Conservation (phyloP, 768 basidiomycete species). For the Boletales sp. region DNA sequence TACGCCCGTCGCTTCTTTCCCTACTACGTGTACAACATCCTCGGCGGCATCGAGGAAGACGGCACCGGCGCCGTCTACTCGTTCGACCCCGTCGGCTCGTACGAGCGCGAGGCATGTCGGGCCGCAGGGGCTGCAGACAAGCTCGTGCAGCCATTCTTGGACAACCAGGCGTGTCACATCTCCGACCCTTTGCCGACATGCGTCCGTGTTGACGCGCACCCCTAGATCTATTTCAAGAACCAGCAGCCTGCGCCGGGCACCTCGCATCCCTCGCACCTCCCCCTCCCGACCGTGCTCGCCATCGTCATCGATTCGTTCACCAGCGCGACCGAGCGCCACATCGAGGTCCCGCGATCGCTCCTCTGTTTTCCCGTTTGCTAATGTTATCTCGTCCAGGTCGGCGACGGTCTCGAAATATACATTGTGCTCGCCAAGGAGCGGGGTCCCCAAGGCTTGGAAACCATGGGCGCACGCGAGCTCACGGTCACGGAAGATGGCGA, state of each 20-base stretch:
- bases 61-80: slow-evolving; percentile 98
- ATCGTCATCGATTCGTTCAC: slow-evolving; percentile 97
- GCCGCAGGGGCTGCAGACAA: slow-evolving; percentile 95
- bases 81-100: slow-evolving; percentile 98
- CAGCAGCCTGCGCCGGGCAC: slow-evolving; percentile 72
- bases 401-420: slow-evolving; percentile 92
- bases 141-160: slow-evolving; percentile 95
- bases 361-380: not conserved
- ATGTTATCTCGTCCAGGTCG: slow-evolving; percentile 54
- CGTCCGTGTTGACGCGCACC: slow-evolving; percentile 30
- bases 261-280: slow-evolving; percentile 76
- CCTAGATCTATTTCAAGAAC: slow-evolving; percentile 97
- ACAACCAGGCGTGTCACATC: slow-evolving; percentile 81
- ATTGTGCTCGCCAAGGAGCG: slow-evolving; percentile 74
- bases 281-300: slow-evolving; percentile 72
- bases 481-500: slow-evolving; percentile 60
- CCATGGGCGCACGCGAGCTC: slow-evolving; percentile 60
- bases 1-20: slow-evolving; percentile 97
- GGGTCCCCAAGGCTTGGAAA: slow-evolving; percentile 54
- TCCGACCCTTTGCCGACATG: slow-evolving; percentile 47
- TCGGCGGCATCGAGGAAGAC: slow-evolving; percentile 94
- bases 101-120: slow-evolving; percentile 95
- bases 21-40: slow-evolving; percentile 95
- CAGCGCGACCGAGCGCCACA: slow-evolving; percentile 95
- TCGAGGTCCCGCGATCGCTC: slow-evolving; percentile 62